Conservation (phyloP, 495 filamentous ascomycete genomes). For the Hypoxylon rickii region DNA sequence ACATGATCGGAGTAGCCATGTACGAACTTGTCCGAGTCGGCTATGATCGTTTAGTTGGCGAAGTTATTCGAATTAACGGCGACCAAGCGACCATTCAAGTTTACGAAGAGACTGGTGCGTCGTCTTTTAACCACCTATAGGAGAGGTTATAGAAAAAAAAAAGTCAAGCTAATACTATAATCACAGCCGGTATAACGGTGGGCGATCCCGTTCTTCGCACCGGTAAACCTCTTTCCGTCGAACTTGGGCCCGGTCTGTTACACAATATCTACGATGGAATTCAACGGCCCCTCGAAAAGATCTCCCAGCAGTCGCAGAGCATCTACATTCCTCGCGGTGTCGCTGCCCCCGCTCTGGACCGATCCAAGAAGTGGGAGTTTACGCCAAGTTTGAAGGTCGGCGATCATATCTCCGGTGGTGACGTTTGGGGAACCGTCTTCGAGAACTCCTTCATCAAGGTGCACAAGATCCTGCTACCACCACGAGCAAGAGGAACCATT, state of each 20-base stretch:
- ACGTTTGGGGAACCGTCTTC: slow-evolving; percentile 90
- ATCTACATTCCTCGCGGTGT: slow-evolving; percentile 99
- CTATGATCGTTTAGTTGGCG: slow-evolving; percentile 85
- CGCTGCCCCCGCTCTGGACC: slow-evolving; percentile 82
- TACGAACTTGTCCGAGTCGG: slow-evolving; percentile 97
- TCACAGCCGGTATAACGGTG: slow-evolving; percentile 86
- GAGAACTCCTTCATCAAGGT: slow-evolving; percentile 96
- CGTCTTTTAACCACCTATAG: background rate
- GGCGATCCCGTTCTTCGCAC: slow-evolving; percentile 91
- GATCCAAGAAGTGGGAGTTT: slow-evolving; percentile 93
- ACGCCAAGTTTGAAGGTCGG: slow-evolving; percentile 88
- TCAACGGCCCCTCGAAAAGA: slow-evolving; percentile 88
- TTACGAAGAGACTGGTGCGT: slow-evolving; percentile 94
- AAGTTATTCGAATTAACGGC: slow-evolving; percentile 95
- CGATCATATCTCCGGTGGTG: slow-evolving; percentile 94
- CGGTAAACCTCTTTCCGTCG: slow-evolving; percentile 94
- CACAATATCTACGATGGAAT: slow-evolving; percentile 99
- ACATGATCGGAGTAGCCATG: slow-evolving; percentile 99
- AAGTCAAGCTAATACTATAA: slow-evolving; percentile 15
- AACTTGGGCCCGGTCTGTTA: slow-evolving; percentile 95
- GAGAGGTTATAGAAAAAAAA: slow-evolving; percentile 1
- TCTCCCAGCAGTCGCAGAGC: slow-evolving; percentile 72
- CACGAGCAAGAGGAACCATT: slow-evolving; percentile 87
- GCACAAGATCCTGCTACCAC: slow-evolving; percentile 94
- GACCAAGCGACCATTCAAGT: slow-evolving; percentile 98